Percentiles rank a stretch among this genome's conserved stretches.
These are phyloP conservation scores for Sarocladiaceae sp. DNA, from an alignment of 2,329 filamentous ascomycete genomes.

Conservation along the genomic window DNA sequence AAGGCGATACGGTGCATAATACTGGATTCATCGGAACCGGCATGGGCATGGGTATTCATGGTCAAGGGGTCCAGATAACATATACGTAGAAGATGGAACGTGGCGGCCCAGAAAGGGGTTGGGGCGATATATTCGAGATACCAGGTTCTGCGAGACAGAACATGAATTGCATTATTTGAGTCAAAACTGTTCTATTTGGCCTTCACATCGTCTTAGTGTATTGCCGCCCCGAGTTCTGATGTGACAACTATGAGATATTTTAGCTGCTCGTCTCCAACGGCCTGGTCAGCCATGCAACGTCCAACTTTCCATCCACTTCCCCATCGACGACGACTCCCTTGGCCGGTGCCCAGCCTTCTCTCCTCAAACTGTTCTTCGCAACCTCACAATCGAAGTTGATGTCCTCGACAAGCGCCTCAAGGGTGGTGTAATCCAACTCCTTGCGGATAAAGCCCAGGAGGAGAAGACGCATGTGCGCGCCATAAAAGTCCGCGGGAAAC, in stretches of 20 bases:
- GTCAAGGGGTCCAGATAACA: too few relatives aligned
- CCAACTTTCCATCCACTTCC: constrained; percentile 26
- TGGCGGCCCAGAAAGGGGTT: constrained; percentile 4
- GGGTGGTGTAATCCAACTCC: constrained; percentile 80
- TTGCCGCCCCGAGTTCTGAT: constrained; percentile 16
- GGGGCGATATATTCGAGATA: background rate
- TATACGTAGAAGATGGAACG: constrained; percentile 10
- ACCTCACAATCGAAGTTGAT: constrained; percentile 88
- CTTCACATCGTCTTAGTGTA: background rate
- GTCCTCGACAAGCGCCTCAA: constrained; percentile 81
- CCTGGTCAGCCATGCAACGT: constrained; percentile 35
- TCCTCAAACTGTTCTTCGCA: constrained; percentile 64
- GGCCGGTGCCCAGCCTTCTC: constrained; percentile 55
- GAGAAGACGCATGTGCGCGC: constrained; percentile 69
- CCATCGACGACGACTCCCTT: constrained; percentile 24
- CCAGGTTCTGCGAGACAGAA: constrained; percentile 8
- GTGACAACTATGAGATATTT: too few relatives aligned
- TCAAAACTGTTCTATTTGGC: background rate
- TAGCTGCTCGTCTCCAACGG: constrained; percentile 13
- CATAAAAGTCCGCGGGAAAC: constrained; percentile 83
- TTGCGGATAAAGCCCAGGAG: constrained; percentile 85
- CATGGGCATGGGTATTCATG: background rate
- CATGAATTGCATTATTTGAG: background rate
- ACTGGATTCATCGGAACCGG: too few relatives aligned
- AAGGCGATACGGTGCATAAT: too few relatives aligned